These are phyloP conservation scores for Hansenula anomala DNA, from an alignment of 1,139 yeast species.

Conservation along the genomic window DNA sequence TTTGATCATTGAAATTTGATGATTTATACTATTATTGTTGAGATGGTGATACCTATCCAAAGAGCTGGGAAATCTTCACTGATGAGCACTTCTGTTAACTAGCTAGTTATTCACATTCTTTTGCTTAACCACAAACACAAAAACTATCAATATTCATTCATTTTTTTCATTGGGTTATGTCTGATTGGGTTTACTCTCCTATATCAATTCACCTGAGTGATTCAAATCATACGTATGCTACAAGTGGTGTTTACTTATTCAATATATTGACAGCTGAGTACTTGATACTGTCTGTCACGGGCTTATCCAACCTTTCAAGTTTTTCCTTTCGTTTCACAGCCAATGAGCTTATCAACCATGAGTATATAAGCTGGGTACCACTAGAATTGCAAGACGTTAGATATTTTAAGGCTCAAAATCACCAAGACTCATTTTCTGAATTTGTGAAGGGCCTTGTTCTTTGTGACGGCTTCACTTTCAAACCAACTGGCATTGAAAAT, in stretches of 20 bases:
- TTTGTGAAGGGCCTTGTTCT: constrained; percentile 13
- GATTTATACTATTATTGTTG: too few relatives aligned
- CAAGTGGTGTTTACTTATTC: constrained; percentile 18
- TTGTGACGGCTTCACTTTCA: constrained; percentile 14
- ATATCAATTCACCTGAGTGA: not conserved
- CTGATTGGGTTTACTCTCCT: constrained; percentile 3
- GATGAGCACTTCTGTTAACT: too few relatives aligned
- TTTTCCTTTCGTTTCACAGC: constrained; percentile 13
- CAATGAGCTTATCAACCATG: constrained; percentile 7
- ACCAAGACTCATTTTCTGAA: not conserved
- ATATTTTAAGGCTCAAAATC: constrained; percentile 1
- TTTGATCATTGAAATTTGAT: too few relatives aligned
- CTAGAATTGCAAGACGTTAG: constrained; percentile 7
- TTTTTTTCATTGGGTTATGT: not conserved
- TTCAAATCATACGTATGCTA: constrained; percentile 5
- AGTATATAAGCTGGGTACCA: constrained; percentile 9
- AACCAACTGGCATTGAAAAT: constrained; percentile 7
- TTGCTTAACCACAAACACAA: too few relatives aligned
- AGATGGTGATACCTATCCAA: too few relatives aligned
- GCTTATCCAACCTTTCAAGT: constrained; percentile 9
- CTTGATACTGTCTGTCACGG: too few relatives aligned
- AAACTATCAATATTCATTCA: too few relatives aligned
- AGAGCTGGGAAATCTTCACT: too few relatives aligned
- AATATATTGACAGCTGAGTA: constrained; percentile 8
- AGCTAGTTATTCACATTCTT: too few relatives aligned